phyloP scores from a whole-genome alignment of 2,329 filamentous ascomycete species.

The Ampelomyces quisqualis region DNA sequence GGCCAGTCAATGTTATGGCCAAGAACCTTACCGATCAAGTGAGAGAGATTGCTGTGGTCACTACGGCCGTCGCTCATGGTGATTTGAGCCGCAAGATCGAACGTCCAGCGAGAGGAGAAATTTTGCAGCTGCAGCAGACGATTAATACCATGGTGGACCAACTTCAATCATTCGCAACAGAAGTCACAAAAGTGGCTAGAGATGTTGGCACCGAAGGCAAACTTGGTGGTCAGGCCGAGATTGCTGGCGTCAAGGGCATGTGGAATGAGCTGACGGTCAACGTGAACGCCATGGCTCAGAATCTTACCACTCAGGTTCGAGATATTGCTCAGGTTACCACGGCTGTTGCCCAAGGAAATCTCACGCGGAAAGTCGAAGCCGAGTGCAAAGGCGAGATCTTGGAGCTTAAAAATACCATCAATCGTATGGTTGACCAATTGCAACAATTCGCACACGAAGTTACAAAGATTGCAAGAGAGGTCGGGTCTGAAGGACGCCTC shows the following conservation, averaged over 20 bases:
- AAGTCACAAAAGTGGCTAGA: constrained; percentile 64
- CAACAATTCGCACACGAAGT: constrained; percentile 56
- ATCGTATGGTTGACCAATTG: constrained; percentile 56
- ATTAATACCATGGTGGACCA: constrained; percentile 69
- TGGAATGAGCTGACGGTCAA: constrained; percentile 65
- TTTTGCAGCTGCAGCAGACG: constrained; percentile 90
- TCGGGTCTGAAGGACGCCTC: constrained; percentile 54
- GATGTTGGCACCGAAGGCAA: constrained; percentile 66
- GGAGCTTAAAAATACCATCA: constrained; percentile 55
- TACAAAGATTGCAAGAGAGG: constrained; percentile 55
- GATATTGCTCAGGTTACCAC: constrained; percentile 57
- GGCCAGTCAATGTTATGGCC: constrained; percentile 89
- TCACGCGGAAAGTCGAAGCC: constrained; percentile 54
- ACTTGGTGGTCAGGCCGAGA: constrained; percentile 63
- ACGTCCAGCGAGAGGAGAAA: constrained; percentile 90
- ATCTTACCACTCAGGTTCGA: constrained; percentile 55
- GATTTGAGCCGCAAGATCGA: constrained; percentile 96
- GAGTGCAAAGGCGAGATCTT: constrained; percentile 56
- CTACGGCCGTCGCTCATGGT: constrained; percentile 89
- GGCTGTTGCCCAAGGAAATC: constrained; percentile 54
- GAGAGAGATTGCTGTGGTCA: constrained; percentile 94
- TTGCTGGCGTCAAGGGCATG: constrained; percentile 65
- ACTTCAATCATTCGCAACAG: constrained; percentile 64
- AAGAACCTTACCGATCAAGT: constrained; percentile 98
- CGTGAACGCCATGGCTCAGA: constrained; percentile 57